Evolutionary conservation across 2,329 filamentous ascomycete genomes (phyloP), one percentile per base, ranked within the genome.

Genomic region (Penicillium sp.): DNA sequence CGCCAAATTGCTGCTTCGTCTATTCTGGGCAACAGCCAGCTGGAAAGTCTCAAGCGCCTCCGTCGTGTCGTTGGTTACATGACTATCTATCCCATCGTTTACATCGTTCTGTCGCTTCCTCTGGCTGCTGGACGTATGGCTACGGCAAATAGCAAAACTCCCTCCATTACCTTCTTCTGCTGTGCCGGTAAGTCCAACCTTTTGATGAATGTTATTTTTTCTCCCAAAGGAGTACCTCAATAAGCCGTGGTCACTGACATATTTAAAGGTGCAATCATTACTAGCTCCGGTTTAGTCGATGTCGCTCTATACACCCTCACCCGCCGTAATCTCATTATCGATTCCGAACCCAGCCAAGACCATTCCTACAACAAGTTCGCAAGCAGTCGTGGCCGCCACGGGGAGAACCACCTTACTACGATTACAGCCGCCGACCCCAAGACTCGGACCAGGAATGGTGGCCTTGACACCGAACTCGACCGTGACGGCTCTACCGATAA

Each of bases 71-170:
- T 79, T 53, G 74, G 76, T 42, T 80, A 80, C 73, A 81, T 81
- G 79, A 75, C 80, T 49, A 78, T 80, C 59, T 81, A 80, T 58
- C 79, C 79, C 1, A 70, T 82, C 13, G 78, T 76, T 11, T 91
- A 91, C 70, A 84, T 84, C 4, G 75, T 88, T 13, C 65, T 86
- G 43, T 90, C 89, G 58, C 80, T 92, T 28, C 89, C 89, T 1
- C 80, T 85, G 7, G 87, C 86, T 2, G 79, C 78, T 2, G 78
- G 77, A 28, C 77, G 78, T 45, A 80, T 80, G 78, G 73, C 76
- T 19, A 74, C 75, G 4, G 76, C 76, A 6, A 71, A 73, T 48
- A 74, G 75, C 19, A 57, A 71, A 16, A 67, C 59, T 1, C 73
- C 77, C 1, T 75, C 68, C 26, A 57, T 76, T 3, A 77, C 78